Evolutionary conservation across 345 rosid species (phyloP).

Genomic region (Gossypium ekmanianum): DNA sequence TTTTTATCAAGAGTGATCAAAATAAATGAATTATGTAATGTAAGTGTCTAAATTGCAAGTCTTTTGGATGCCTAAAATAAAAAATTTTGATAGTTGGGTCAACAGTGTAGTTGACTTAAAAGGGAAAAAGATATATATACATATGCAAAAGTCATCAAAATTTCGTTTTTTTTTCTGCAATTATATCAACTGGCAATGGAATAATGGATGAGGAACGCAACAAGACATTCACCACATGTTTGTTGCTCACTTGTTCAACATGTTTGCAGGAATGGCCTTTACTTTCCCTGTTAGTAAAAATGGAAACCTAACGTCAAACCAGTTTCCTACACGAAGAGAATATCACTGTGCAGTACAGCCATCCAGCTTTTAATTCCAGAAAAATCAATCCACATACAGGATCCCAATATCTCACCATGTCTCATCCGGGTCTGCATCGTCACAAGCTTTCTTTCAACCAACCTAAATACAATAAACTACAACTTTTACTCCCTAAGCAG

Average conservation of each 20-base stretch:
- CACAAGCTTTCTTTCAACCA: not conserved
- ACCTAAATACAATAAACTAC: not conserved
- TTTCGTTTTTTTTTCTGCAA: too few species aligned
- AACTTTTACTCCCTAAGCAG: slow-evolving; percentile 1
- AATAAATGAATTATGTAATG: too few species aligned
- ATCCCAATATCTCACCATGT: not conserved
- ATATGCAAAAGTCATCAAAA: too few species aligned
- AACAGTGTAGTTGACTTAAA: too few species aligned
- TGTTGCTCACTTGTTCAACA: not conserved
- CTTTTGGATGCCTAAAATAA: too few species aligned
- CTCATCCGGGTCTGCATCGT: not conserved
- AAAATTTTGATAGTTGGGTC: too few species aligned
- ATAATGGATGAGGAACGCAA: not conserved
- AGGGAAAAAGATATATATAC: too few species aligned
- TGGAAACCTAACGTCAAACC: not conserved
- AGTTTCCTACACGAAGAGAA: not conserved
- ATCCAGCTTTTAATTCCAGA: not conserved
- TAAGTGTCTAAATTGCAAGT: too few species aligned
- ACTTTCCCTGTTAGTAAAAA: not conserved
- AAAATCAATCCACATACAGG: not conserved
- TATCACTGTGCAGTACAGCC: not conserved
- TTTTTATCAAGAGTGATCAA: too few species aligned
- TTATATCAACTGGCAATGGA: not conserved
- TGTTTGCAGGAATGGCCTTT: not conserved
- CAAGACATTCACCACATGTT: not conserved